Conservation (phyloP, 805 yeast species). For the Sugiyamaella americana region DNA sequence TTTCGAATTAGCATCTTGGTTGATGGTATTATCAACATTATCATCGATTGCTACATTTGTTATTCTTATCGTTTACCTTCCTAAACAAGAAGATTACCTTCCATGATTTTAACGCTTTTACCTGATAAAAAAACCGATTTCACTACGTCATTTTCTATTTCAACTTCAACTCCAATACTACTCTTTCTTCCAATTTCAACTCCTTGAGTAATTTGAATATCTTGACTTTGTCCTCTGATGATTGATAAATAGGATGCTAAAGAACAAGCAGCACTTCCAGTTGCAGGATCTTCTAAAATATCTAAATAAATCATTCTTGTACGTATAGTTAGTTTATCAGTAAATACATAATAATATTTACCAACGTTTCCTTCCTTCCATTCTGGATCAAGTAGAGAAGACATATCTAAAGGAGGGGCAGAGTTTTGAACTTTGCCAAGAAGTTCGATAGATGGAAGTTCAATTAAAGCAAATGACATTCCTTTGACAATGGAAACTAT, state of each 20-base stretch:
- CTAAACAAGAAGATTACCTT: neutral
- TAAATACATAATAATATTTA: neutral
- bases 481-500: conserved; percentile 10
- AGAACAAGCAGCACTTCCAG: conserved; percentile 7
- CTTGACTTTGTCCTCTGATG: neutral
- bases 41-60: neutral
- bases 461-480: conserved; percentile 7
- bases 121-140: neutral
- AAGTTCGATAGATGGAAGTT: conserved; percentile 5
- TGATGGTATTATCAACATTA: neutral
- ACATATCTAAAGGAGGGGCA: neutral
- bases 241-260: neutral
- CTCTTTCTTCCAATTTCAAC: conserved; percentile 9
- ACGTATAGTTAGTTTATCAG: neutral
- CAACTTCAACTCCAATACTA: neutral
- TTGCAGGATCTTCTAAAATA: conserved; percentile 11
- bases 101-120: neutral
- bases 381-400: neutral
- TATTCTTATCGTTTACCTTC: neutral
- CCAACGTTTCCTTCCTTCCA: neutral
- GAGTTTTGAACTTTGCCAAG: neutral
- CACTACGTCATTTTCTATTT: neutral
- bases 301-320: conserved; percentile 8
- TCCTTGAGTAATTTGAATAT: conserved; percentile 6
- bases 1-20: neutral